Evolutionary conservation across 768 basidiomycete genomes (phyloP).

Genomic region (Mycena filopes): DNA sequence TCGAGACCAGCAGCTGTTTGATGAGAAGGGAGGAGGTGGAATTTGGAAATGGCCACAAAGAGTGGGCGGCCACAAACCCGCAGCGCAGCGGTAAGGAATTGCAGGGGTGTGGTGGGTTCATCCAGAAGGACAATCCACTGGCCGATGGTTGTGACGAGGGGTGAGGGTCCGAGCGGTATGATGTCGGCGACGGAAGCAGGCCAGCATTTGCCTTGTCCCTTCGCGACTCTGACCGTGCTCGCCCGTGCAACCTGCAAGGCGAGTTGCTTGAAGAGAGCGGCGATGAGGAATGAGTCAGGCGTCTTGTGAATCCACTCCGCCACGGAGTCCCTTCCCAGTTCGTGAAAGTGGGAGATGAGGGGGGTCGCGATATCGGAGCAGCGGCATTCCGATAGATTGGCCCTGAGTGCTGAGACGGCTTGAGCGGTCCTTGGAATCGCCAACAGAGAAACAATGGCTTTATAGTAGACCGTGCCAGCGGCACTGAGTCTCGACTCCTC

Average conservation of each 20-base stretch:
- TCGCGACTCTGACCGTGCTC: neutral
- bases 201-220: neutral
- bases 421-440: neutral
- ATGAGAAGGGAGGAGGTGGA: neutral
- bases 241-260: neutral
- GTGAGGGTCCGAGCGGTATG: neutral
- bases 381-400: neutral
- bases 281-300: neutral
- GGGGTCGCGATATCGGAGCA: neutral
- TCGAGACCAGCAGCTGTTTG: neutral
- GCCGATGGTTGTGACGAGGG: slow-evolving; percentile 5
- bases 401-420: neutral
- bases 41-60: neutral
- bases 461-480: neutral
- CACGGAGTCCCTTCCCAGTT: neutral
- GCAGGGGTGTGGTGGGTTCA: neutral
- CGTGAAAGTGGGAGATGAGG: neutral
- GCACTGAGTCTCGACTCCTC: neutral
- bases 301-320: neutral
- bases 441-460: neutral
- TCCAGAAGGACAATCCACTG: slow-evolving; percentile 7
- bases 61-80: neutral
- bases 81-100: neutral
- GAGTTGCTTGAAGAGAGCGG: neutral
- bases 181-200: neutral